Base-by-base conservation (phyloP, 2,329 filamentous ascomycete species). In the Hymenoscyphus scutula region DNA sequence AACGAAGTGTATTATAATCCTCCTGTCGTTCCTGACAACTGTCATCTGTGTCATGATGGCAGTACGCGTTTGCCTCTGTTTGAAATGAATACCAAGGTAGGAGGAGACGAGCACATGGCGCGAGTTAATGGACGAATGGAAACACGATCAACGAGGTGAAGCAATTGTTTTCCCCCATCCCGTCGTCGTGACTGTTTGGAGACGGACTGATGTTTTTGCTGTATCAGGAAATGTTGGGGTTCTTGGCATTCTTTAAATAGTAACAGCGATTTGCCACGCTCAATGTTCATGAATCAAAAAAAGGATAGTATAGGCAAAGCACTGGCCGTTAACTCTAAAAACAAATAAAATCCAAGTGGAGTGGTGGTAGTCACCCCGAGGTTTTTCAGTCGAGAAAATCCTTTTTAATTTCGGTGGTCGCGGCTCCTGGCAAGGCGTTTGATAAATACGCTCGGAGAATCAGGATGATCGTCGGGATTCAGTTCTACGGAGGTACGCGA, bases 1-100 rank as follows among this genome's bases (percentile, higher is more conserved):
- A 65, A 94, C 91, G 78, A 96, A 93, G 76, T 96, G 91, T 65
- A 96, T 78, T 72, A 96, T 89, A 73, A 91, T 80, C 70, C 90
- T 84, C 71, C 82, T 79, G 72, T 91, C 84, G 72, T 83, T 84
- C 71, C 83, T 77, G 68, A 71, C 48, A 6, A 53, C 34, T 34
- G 48, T 55, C 61, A 62, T 59, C 30, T 34, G 32, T 34, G 25
- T 59, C 38, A 23, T 48, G 30, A 34, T 25, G 11, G 41, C 53
- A 32, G 38, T 45, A 23, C 41, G n/a, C 41, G n/a, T 48, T 48
- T n/a, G n/a, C n/a, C n/a, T n/a, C n/a, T 48, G 41, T 23, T 34
- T 19, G 37, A 48, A 38, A n/a, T n/a, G n/a, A n/a, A n/a, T n/a
- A n/a, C n/a, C n/a, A 13, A n/a, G 27, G 25, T 15, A 11, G 25